Base-by-base conservation (phyloP, 495 filamentous ascomycete genomes). In the Parathielavia appendiculata region DNA sequence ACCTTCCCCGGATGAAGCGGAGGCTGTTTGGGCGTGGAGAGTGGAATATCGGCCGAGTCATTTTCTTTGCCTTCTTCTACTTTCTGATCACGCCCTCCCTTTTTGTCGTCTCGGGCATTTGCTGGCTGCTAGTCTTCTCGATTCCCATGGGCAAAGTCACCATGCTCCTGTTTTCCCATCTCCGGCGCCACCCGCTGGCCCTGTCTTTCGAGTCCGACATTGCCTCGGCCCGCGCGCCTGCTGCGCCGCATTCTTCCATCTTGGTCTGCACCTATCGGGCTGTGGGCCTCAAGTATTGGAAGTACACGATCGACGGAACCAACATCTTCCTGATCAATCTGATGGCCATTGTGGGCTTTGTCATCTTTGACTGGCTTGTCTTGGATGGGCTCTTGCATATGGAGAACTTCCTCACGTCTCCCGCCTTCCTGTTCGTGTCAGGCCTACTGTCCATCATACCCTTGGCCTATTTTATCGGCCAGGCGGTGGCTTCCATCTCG, bases 281-380 rank as follows among this genome's bases (percentile, higher is more conserved):
- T 32, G 92, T 92, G 14, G 93, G 93, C 20, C 73, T 85, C 47
- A 91, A 92, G 71, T 99, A 99, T 74, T 99, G 95, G 91, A 99
- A 97, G 70, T 99, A 99, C 71, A 99, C 93, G 14, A 80, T 99
- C 58, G 93, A 97, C 64, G 93, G 93, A 53, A 97, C 95, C 46
- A 99, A 99, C 73, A 92, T 99, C 66, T 97, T 97, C 74, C 83
- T 99, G 65, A 95, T 99, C 76, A 99, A 99, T 67, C 80, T 99
- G 45, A 88, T 97, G 72, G 85, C 81, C 20, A 81, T 99, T 35
- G 92, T 97, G 44, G 72, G 88, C 17, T 96, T 99, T 64, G 89
- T 89, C 65, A 92, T 97, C 61, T 85, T 92, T 62, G 93, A 99
- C 74, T 96, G 92, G 78, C 86, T 79, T 57, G 77, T 97, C 26